These are phyloP conservation scores for Metschnikowia cerradonensis DNA, from an alignment of 805 yeast genomes.

Conservation along the genomic window DNA sequence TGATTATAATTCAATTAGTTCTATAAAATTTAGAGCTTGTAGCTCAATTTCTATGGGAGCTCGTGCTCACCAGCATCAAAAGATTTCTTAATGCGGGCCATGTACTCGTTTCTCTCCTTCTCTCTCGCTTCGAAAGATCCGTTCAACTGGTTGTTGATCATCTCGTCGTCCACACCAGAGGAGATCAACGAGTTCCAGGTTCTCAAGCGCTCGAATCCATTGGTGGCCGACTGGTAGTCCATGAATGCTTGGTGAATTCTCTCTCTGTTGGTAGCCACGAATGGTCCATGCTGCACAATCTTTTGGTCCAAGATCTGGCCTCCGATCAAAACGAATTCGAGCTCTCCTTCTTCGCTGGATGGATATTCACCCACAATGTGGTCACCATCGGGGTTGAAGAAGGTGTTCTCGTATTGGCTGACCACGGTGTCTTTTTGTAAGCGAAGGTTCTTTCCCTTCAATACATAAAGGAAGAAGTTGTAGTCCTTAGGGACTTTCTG, in stretches of 20 bases:
- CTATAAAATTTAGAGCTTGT: not conserved
- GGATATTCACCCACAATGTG: conserved; percentile 46
- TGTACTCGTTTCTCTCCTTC: conserved; percentile 16
- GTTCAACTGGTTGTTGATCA: conserved; percentile 36
- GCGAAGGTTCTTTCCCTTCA: conserved; percentile 52
- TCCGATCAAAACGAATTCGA: conserved; percentile 69
- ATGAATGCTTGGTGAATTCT: conserved; percentile 64
- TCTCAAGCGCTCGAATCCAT: conserved; percentile 67
- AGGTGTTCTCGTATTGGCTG: conserved; percentile 47
- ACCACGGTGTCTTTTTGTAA: conserved; percentile 36
- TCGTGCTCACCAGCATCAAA: conserved; percentile 2
- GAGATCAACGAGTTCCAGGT: conserved; percentile 53
- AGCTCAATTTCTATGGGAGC: conserved; percentile 1
- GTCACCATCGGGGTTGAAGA: conserved; percentile 71
- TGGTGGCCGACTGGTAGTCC: conserved; percentile 65
- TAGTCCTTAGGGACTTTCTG: conserved; percentile 59
- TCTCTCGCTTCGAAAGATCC: conserved; percentile 33
- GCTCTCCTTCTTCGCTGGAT: conserved; percentile 31
- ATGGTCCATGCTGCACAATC: conserved; percentile 89
- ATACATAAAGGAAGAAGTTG: conserved; percentile 66
- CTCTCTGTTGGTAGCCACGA: conserved; percentile 72
- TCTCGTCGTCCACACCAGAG: conserved; percentile 39
- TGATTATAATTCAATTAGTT: not conserved
- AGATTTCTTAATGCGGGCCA: conserved; percentile 4
- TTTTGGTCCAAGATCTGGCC: conserved; percentile 73